Conservation (phyloP, 352 stramenopile species). For the Phytophthora agathidicida region DNA sequence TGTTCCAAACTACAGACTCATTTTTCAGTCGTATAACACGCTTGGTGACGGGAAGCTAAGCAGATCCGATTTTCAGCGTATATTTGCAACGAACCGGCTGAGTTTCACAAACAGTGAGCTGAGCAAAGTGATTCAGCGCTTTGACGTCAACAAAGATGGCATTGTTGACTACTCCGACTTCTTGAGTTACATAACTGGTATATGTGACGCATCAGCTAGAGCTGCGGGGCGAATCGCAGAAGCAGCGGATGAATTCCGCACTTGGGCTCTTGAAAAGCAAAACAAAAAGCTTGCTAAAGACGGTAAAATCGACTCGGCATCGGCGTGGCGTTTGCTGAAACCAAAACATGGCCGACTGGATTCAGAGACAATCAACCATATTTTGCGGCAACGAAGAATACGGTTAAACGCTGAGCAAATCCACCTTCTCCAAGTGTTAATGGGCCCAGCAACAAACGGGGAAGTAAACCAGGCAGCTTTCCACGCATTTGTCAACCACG, state of each 20-base stretch:
- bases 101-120: conserved; percentile 76
- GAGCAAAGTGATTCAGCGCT: conserved; percentile 80
- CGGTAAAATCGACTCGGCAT: conserved; percentile 77
- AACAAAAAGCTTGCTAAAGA: conserved; percentile 81
- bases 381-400: conserved; percentile 61
- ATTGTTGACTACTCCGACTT: conserved; percentile 84
- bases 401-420: conserved; percentile 62
- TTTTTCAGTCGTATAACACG: conserved; percentile 82
- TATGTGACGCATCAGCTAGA: conserved; percentile 68
- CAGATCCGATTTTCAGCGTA: conserved; percentile 72
- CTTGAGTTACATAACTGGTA: conserved; percentile 74
- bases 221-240: conserved; percentile 59
- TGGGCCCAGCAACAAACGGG: conserved; percentile 65
- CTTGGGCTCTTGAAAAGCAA: conserved; percentile 77
- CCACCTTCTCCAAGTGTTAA: conserved; percentile 63
- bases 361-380: conserved; percentile 56
- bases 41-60: conserved; percentile 71
- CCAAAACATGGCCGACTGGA: conserved; percentile 63
- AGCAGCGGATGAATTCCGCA: conserved; percentile 67
- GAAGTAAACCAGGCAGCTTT: conserved; percentile 67
- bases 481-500: conserved; percentile 83
- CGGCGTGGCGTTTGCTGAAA: conserved; percentile 75
- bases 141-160: conserved; percentile 79
- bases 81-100: conserved; percentile 72
- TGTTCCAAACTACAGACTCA: conserved; percentile 71